Conservation (phyloP, 2,329 filamentous ascomycete species). For the Chaetomium globosum region DNA sequence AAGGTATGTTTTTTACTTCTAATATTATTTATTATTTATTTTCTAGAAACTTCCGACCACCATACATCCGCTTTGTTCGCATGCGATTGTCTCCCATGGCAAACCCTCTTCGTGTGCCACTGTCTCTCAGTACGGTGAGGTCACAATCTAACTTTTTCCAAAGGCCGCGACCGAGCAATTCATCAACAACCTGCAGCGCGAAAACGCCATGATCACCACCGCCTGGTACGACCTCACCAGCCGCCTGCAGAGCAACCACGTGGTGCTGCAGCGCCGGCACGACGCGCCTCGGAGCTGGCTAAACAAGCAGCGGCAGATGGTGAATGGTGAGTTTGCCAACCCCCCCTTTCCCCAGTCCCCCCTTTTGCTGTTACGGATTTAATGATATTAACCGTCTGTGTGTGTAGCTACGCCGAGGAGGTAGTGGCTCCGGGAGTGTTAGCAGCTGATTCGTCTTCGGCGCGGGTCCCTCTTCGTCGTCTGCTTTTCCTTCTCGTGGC, state of each 20-base stretch:
- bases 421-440: slow-evolving; percentile 43
- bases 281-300: slow-evolving; percentile 81
- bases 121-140: not conserved
- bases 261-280: slow-evolving; percentile 72
- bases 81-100: not conserved
- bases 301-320: slow-evolving; percentile 76
- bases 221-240: slow-evolving; percentile 84
- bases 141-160: not conserved
- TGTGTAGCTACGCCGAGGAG: slow-evolving; percentile 49
- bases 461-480: slow-evolving; percentile 12
- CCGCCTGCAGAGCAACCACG: slow-evolving; percentile 79
- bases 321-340: slow-evolving; percentile 55
- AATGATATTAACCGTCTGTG: not conserved
- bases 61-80: slow-evolving; percentile 1
- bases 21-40: not conserved
- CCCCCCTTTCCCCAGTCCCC: too few species aligned
- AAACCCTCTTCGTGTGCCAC: not conserved
- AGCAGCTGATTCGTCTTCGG: slow-evolving; percentile 15
- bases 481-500: not conserved
- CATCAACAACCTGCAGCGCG: slow-evolving; percentile 71
- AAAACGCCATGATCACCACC: slow-evolving; percentile 77
- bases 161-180: slow-evolving; percentile 57
- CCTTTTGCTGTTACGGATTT: too few species aligned
- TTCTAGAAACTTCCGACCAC: slow-evolving; percentile 5
- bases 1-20: slow-evolving; percentile 52